These are phyloP conservation scores for Fusarium decemcellulare DNA, from an alignment of 2,329 filamentous ascomycete species.

Conservation along the genomic window DNA sequence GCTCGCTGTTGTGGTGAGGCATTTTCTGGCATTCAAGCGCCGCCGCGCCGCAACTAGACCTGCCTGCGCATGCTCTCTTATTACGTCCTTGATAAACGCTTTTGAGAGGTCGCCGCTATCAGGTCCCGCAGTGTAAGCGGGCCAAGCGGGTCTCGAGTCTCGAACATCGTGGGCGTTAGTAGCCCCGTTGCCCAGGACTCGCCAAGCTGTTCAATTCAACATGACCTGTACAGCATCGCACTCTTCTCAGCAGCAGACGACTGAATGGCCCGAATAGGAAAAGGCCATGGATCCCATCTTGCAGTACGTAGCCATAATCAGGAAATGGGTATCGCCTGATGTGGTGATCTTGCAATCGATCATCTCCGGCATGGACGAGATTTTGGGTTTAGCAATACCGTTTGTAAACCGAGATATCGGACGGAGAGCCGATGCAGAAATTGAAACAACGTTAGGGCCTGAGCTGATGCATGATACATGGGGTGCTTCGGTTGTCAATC, in stretches of 20 bases:
- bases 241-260: conserved; percentile 10
- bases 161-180: conserved; percentile 34
- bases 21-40: conserved; percentile 40
- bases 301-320: neutral
- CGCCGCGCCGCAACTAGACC: conserved; percentile 31
- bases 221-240: conserved; percentile 34
- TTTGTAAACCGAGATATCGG: conserved; percentile 4
- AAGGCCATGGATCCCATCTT: neutral
- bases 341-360: conserved; percentile 16
- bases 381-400: neutral
- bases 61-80: conserved; percentile 7
- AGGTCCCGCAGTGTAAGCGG: conserved; percentile 24
- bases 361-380: conserved; percentile 3
- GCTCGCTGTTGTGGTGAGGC: conserved; percentile 34
- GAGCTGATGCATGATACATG: conserved; percentile 11
- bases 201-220: conserved; percentile 33
- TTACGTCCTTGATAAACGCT: conserved; percentile 1
- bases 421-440: conserved; percentile 12
- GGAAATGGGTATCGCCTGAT: conserved; percentile 23
- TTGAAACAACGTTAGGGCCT: conserved; percentile 21
- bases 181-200: conserved; percentile 27
- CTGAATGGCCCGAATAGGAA: conserved; percentile 7
- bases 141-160: conserved; percentile 40
- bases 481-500: conserved; percentile 26
- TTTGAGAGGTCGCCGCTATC: conserved; percentile 28